Percentiles rank a stretch among this genome's conserved stretches.
Conservation (phyloP, 139 green algal species). For the Tetratostichococcus sp. region DNA sequence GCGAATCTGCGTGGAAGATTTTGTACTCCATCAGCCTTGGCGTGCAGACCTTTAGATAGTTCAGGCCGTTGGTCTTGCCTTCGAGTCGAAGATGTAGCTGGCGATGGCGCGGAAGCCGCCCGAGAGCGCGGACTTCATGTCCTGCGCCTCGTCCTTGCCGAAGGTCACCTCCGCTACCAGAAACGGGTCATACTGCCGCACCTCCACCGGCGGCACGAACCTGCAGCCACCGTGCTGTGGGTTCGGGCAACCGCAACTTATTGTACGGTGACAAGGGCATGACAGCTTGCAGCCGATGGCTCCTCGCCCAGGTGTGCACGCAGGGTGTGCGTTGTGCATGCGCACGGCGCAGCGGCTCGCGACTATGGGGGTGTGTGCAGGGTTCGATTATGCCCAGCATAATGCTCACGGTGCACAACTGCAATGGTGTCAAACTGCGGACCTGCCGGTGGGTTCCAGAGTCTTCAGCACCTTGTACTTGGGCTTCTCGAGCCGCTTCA, state of each 20-base stretch:
- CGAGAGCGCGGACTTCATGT: slow-evolving; percentile 26
- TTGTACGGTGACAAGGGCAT: no score
- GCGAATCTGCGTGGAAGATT: no score
- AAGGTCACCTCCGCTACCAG: slow-evolving; percentile 45
- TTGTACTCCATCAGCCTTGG: no score
- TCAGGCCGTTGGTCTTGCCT: neutral
- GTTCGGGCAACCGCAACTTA: no score
- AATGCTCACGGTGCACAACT: no score
- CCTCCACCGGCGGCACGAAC: slow-evolving; percentile 7
- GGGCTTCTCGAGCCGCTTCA: slow-evolving; percentile 51
- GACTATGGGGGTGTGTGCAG: no score
- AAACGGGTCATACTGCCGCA: slow-evolving; percentile 44
- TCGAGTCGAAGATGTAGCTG: neutral
- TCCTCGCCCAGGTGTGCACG: no score
- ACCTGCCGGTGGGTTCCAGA: slow-evolving; percentile 21
- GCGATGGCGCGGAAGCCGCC: slow-evolving; percentile 29
- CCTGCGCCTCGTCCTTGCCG: slow-evolving; percentile 1
- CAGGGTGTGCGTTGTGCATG: no score
- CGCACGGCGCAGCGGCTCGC: no score
- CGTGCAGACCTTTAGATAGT: neutral
- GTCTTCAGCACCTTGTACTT: slow-evolving; percentile 36
- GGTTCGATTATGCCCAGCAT: no score
- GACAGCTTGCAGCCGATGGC: no score
- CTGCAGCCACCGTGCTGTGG: no score
- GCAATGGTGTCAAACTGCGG: neutral